A percentile compares a stretch with the other conserved stretches of the same genome.
Evolutionary conservation across 176 grass and related monocot genomes (phyloP).

Genomic region (Oryza australiensis): DNA sequence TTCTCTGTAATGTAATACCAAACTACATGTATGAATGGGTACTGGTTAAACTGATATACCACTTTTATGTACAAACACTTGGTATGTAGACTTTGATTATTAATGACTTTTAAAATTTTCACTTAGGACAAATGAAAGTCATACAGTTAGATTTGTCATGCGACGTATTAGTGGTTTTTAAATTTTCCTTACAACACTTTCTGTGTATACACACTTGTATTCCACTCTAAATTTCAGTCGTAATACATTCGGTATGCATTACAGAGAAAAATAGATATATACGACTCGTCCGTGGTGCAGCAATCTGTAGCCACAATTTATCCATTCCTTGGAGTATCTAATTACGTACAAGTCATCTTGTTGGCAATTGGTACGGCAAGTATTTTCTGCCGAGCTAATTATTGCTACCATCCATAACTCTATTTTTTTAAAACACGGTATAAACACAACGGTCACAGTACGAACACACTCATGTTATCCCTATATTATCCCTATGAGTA

Average conservation of each 20-base stretch:
- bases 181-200: not conserved
- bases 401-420: not conserved
- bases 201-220: not conserved
- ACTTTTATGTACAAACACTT: not conserved
- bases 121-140: not conserved
- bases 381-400: not conserved
- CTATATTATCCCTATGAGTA: too few relatives aligned
- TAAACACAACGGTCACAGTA: too few relatives aligned
- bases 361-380: not conserved
- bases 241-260: not conserved
- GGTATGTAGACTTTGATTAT: not conserved
- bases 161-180: not conserved
- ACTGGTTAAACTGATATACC: not conserved
- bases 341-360: not conserved
- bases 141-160: not conserved
- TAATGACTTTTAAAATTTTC: not conserved
- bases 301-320: not conserved
- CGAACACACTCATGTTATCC: too few relatives aligned
- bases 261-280: not conserved
- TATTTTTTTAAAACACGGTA: too few relatives aligned
- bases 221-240: not conserved
- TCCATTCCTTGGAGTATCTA: not conserved
- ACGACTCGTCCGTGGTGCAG: not conserved
- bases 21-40: not conserved
- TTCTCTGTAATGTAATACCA: not conserved